Percentiles rank a stretch among this genome's conserved stretches.
These are phyloP conservation scores for Blastobotrys elegans DNA, from an alignment of 1,139 yeast species.

Conservation along the genomic window DNA sequence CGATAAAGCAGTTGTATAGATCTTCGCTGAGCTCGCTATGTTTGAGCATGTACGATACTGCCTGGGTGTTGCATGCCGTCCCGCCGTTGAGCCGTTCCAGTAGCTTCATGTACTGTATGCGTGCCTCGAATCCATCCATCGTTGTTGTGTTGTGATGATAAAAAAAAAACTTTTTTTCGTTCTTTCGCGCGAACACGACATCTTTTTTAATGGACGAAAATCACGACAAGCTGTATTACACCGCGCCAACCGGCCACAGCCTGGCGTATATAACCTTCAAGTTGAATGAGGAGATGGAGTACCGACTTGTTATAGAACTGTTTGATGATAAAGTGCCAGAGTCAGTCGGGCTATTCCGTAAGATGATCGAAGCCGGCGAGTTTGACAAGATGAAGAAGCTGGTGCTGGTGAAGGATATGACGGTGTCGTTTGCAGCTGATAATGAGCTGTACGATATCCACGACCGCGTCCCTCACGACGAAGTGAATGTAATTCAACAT, in stretches of 20 bases:
- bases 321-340: conserved; percentile 1
- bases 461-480: background rate
- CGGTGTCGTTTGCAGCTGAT: background rate
- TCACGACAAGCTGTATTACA: background rate
- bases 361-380: background rate
- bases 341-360: background rate
- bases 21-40: conserved; percentile 62
- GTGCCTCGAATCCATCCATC: conserved; percentile 80
- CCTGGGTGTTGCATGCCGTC: conserved; percentile 48
- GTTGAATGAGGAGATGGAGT: background rate
- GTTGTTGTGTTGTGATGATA: background rate
- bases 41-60: conserved; percentile 56
- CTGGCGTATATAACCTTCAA: background rate
- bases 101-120: conserved; percentile 60
- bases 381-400: background rate
- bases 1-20: conserved; percentile 63
- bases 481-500: background rate
- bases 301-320: conserved; percentile 1
- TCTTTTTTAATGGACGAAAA: background rate
- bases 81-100: conserved; percentile 62
- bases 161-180: background rate
- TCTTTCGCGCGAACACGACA: background rate
- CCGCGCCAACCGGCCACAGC: background rate
- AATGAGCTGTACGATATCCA: background rate
- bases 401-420: background rate